Conservation (phyloP, 345 rosid species). For the Raphanus raphanistrum region DNA sequence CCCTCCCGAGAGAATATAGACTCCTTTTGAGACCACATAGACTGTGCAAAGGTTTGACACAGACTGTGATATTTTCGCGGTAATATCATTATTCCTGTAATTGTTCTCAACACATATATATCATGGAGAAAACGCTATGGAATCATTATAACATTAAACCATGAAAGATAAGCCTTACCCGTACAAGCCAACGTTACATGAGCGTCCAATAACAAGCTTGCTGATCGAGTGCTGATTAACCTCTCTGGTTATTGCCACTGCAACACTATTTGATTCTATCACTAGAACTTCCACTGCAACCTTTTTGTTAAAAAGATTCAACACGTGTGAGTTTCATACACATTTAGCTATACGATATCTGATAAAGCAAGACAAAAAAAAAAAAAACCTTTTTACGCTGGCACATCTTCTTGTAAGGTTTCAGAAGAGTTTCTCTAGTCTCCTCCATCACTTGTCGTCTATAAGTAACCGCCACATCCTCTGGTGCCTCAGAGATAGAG, state of each 20-base stretch:
- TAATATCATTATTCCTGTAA: constrained; percentile 42
- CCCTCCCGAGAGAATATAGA: constrained; percentile 62
- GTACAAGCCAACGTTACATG: constrained; percentile 51
- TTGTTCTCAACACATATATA: constrained; percentile 5
- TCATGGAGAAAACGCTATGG: not conserved
- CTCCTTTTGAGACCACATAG: constrained; percentile 73
- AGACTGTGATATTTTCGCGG: constrained; percentile 55
- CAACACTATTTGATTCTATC: constrained; percentile 69
- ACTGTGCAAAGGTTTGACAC: constrained; percentile 70
- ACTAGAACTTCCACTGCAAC: constrained; percentile 55
- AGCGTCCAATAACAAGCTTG: constrained; percentile 80
- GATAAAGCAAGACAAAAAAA: not conserved
- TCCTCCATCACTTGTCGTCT: constrained; percentile 62
- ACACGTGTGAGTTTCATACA: not conserved
- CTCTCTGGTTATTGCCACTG: constrained; percentile 65
- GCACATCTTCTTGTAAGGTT: constrained; percentile 64
- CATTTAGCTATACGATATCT: not conserved
- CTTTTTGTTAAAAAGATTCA: constrained; percentile 42
- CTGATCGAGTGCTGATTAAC: constrained; percentile 47
- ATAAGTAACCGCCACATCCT: constrained; percentile 69
- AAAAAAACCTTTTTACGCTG: constrained; percentile 47
- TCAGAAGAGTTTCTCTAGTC: constrained; percentile 50
- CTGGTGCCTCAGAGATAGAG: constrained; percentile 68
- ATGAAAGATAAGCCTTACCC: not conserved
- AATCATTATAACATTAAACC: not conserved